Evolutionary conservation across 345 rosid genomes (phyloP).

Genomic region (Syzygium aromaticum): DNA sequence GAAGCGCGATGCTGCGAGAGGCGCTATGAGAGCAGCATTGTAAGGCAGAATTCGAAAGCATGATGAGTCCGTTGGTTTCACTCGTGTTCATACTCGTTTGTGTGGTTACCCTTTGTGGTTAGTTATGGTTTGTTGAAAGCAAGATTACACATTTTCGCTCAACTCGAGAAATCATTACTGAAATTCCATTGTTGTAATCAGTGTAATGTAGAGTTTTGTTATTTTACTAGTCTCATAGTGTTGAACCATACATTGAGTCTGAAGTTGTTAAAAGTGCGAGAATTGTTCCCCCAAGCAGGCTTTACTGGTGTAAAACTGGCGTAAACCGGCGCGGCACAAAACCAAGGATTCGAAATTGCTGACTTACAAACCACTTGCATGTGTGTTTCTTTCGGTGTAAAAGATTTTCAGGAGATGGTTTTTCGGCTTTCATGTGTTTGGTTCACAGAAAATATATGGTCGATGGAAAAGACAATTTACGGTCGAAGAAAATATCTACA

Average conservation of each 20-base stretch:
- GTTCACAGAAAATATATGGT: too few species aligned
- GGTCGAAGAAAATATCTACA: too few species aligned
- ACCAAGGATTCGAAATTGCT: background rate
- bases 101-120: background rate
- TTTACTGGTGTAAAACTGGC: background rate
- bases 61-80: background rate
- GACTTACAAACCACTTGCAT: background rate
- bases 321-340: background rate
- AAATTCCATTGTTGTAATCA: background rate
- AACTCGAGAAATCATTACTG: background rate
- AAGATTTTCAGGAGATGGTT: too few species aligned
- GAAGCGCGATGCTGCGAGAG: constrained; percentile 47
- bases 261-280: background rate
- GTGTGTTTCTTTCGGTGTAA: background rate
- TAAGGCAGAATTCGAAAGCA: background rate
- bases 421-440: too few species aligned
- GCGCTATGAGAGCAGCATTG: constrained; percentile 38
- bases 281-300: background rate
- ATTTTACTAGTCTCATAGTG: background rate
- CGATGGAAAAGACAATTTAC: too few species aligned
- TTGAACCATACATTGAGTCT: background rate
- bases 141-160: background rate
- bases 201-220: background rate
- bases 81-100: background rate
- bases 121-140: background rate